Evolutionary conservation across 768 basidiomycete species (phyloP), one percentile per base, ranked within the genome.

Genomic region (Russula brevipes): DNA sequence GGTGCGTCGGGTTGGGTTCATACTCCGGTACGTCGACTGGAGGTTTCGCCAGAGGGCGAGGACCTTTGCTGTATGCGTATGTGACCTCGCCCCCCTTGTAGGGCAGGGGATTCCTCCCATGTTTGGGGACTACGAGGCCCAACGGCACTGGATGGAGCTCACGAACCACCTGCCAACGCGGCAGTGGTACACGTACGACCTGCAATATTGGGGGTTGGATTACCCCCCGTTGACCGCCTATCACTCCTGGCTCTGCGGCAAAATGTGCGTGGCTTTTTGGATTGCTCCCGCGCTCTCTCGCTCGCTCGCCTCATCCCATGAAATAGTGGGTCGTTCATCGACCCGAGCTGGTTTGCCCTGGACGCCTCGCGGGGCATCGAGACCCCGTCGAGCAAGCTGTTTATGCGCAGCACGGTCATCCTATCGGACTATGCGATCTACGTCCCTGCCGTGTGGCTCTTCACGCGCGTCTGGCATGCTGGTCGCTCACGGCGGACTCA

Each of bases 161-260:
- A 92, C 91, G 3, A 73, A 86, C 31, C 88, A 94, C 70, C 77
- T 93, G 0, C 90, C 94, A 0, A 69, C 84, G 19, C 76, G 75
- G 14, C 75, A 87, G 65, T 98, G 95, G 95, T 98, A 98, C 73
- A 85, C 76, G 1, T 91, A 94, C 73, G 91, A 96, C 70, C 78
- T 91, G 36, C 83, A 83, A 41, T 96, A 96, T 70, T 98, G 95
- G 95, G 92, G 92, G 0, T 79, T 98, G 55, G 95, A 98, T 74
- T 98, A 98, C 76, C 94, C 94, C 4, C 94, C 94, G 3, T 70
- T 97, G 65, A 97, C 94, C 3, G 95, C 92, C 3, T 96, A 95
- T 70, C 79, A 86, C 36, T 93, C 91, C 16, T 95, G 88, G 88
- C 38, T 90, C 54, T 93, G 87, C 71, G 91, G 91, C 7, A 72